Percentiles rank a stretch among this genome's conserved stretches.
phyloP scores from a whole-genome alignment of 768 basidiomycete species.

The Russula brevipes region DNA sequence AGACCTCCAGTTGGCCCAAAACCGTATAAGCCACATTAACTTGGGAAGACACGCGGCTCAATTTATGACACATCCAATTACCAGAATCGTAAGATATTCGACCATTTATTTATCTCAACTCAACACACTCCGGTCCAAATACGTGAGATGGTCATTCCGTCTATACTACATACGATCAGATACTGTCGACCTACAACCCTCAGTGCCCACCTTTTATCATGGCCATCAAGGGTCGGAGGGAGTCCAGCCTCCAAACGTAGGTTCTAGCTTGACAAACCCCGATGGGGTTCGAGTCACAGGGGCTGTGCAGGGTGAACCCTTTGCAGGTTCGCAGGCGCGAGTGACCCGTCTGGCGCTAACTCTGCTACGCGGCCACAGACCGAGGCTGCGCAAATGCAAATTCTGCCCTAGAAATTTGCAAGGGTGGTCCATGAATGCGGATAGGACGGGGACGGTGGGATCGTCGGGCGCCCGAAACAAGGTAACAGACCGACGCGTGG shows the following conservation, averaged over 20 bases:
- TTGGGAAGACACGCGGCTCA: constrained; percentile 17
- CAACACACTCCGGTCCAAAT: constrained; percentile 1
- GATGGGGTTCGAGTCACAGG: background rate
- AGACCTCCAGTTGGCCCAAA: background rate
- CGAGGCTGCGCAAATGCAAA: background rate
- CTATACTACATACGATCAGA: constrained; percentile 17
- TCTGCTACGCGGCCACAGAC: background rate
- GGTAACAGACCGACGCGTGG: constrained; percentile 22
- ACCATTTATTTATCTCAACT: constrained; percentile 6
- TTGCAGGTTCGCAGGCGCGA: background rate
- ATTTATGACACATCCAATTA: constrained; percentile 13
- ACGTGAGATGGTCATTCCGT: constrained; percentile 16
- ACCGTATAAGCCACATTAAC: constrained; percentile 15
- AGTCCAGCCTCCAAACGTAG: too few species aligned
- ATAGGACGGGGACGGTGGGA: background rate
- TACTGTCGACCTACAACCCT: background rate
- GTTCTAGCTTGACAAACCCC: background rate
- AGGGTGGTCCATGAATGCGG: background rate
- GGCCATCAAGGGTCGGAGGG: background rate
- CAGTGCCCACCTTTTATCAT: background rate
- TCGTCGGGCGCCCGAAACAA: constrained; percentile 12
- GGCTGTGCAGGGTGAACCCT: background rate
- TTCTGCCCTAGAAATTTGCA: background rate
- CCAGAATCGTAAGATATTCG: constrained; percentile 7
- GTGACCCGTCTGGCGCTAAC: constrained; percentile 6